Conservation (phyloP, 139 green algal species). For the Haematococcus lacustris region DNA sequence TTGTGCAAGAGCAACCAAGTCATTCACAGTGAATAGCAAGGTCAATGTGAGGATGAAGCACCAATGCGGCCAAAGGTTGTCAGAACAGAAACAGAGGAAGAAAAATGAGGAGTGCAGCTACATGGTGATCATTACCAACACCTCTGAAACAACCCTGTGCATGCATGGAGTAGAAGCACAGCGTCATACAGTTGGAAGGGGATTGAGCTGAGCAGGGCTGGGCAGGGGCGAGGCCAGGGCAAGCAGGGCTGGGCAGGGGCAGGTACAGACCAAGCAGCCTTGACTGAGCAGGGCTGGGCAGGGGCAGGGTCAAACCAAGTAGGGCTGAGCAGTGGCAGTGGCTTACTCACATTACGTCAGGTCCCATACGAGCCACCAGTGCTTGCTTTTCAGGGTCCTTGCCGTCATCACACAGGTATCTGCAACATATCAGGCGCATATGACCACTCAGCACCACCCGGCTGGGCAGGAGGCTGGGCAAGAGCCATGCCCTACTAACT, state of each 20-base stretch:
- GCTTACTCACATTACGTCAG: conserved; percentile 5
- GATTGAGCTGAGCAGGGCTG: background rate
- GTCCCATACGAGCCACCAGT: conserved; percentile 8
- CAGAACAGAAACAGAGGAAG: no score
- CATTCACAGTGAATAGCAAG: background rate
- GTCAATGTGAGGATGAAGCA: background rate
- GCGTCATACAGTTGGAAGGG: background rate
- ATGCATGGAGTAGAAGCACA: background rate
- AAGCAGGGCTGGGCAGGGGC: background rate
- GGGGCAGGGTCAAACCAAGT: background rate
- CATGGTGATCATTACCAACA: no score
- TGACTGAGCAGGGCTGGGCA: background rate
- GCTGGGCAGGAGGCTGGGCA: no score
- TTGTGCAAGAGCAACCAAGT: background rate
- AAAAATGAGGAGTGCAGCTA: no score
- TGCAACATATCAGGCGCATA: background rate
- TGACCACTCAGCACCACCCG: background rate
- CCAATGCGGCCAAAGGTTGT: background rate
- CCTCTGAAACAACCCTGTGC: no score
- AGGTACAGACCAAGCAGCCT: background rate
- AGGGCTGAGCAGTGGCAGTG: background rate
- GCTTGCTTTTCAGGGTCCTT: conserved; percentile 23
- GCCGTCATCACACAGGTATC: conserved; percentile 30
- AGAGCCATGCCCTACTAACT: no score
- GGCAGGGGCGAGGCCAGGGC: background rate